Conservation (phyloP, 108 stramenopile species). For the Skeletonema tropicum region DNA sequence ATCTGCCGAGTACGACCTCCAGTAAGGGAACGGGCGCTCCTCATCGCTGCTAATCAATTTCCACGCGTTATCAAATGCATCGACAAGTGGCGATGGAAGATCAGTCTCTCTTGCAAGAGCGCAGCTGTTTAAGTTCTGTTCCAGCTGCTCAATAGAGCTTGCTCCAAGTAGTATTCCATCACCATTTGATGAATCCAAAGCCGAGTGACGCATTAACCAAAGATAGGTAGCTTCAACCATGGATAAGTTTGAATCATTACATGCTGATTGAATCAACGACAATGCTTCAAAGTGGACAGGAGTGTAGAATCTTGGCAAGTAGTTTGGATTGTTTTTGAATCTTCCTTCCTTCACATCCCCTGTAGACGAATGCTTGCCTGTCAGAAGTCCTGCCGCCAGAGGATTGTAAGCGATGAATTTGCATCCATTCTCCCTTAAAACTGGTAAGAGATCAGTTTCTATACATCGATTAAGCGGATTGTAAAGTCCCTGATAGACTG, state of each 20-base stretch:
- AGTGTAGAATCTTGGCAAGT: slow-evolving; percentile 88
- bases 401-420: slow-evolving; percentile 96
- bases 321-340: slow-evolving; percentile 88
- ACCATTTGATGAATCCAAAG: slow-evolving; percentile 38
- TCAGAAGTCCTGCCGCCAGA: slow-evolving; percentile 87
- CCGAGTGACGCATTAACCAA: slow-evolving; percentile 91
- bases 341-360: slow-evolving; percentile 64
- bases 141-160: slow-evolving; percentile 73
- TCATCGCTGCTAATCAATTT: slow-evolving; percentile 53
- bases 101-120: slow-evolving; percentile 34
- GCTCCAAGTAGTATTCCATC: slow-evolving; percentile 90
- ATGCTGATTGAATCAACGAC: slow-evolving; percentile 64
- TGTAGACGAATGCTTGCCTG: slow-evolving; percentile 67
- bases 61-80: slow-evolving; percentile 81
- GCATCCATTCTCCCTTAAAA: slow-evolving; percentile 72
- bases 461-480: slow-evolving; percentile 93
- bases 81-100: slow-evolving; percentile 51
- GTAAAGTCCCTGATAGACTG: slow-evolving; percentile 95
- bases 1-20: slow-evolving; percentile 83
- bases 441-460: slow-evolving; percentile 85
- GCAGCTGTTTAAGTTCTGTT: slow-evolving; percentile 75
- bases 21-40: slow-evolving; percentile 77
- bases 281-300: slow-evolving; percentile 78
- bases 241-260: slow-evolving; percentile 59
- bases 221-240: slow-evolving; percentile 88